Evolutionary conservation across 1,139 yeast species (phyloP).

Genomic region (Yarrowia galli): DNA sequence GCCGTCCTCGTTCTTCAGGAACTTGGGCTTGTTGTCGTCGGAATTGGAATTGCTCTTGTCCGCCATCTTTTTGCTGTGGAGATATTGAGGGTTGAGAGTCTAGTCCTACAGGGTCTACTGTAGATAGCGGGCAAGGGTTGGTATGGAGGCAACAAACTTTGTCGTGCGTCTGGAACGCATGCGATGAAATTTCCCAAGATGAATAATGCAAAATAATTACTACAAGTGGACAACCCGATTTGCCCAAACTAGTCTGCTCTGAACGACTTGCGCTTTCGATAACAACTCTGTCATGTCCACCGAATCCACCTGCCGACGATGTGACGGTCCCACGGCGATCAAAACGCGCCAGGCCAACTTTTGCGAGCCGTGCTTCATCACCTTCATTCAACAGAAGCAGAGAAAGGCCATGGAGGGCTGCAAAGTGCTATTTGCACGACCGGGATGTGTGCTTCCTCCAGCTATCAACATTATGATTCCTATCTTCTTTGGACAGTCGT

Average conservation of each 20-base stretch:
- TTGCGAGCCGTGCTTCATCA: conserved; percentile 64
- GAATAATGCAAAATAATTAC: not conserved
- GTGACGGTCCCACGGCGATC: conserved; percentile 26
- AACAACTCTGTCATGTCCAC: not conserved
- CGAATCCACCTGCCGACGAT: conserved; percentile 9
- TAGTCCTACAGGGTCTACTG: no score
- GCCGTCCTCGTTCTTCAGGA: conserved; percentile 33
- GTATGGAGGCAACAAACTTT: conserved; percentile 26
- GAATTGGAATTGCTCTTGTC: conserved; percentile 12
- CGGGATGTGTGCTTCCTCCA: conserved; percentile 45
- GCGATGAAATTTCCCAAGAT: not conserved
- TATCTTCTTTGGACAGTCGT: conserved; percentile 69
- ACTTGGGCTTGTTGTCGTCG: conserved; percentile 25
- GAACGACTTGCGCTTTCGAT: not conserved
- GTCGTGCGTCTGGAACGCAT: not conserved
- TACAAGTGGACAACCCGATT: no score
- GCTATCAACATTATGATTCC: conserved; percentile 62
- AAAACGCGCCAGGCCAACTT: conserved; percentile 40
- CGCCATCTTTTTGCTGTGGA: not conserved
- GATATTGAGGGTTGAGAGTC: not conserved
- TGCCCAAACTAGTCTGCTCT: no score
- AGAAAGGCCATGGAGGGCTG: conserved; percentile 80
- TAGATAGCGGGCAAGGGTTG: conserved; percentile 3
- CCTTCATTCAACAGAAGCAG: conserved; percentile 79
- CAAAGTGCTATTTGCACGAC: conserved; percentile 62